Base-by-base conservation (phyloP, 176 grass and related monocot species). In the Otatea glauca region DNA sequence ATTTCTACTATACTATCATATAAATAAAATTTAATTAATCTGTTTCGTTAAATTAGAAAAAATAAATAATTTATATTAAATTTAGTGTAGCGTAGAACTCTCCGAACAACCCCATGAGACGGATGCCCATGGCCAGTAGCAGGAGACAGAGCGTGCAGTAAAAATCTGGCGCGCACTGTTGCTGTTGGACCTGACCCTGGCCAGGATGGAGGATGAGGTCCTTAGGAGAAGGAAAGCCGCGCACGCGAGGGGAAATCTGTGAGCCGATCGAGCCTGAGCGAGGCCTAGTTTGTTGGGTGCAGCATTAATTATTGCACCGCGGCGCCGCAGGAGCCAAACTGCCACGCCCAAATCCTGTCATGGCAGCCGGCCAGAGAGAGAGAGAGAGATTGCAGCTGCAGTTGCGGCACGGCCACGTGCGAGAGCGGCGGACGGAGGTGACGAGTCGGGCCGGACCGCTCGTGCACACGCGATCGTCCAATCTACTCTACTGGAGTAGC, bases 391-490 rank as follows among this genome's bases (percentile, higher is more conserved):
- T 78, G 68, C 50, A 73, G 89, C 45, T 15, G 86, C 78, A 59
- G 58, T 17, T 78, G 65, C 55, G 83, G 92, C 72, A 78, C 80
- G 78, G 65, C 73, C 89, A 96, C 91, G 89, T 96, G 91, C 87
- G 91, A 75, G 83, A 89, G 88, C 91, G 68, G 91, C 86, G 87
- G 65, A 18, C 73, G 80, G 94, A 93, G 87, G 86, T 93, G 94
- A 96, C 91, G 84, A 79, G 5, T 89, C 86, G 86, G 66, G 48
- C 51, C 83, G 83, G 82, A 51, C 63, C 84, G 86, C 91, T 93
- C 94, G 94, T 96, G 94, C 91, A 86, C 94, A 96, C 94, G 91
- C 91, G 91, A 89, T 92, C 90, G 87, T 68, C 79, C 87, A 86
- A 91, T 84, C 88, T 74, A 68, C 49, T 43, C 81, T 59, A 21